Percentiles rank a stretch among this genome's conserved stretches.
Conservation (phyloP, 768 basidiomycete genomes). For the Daedalea quercina region DNA sequence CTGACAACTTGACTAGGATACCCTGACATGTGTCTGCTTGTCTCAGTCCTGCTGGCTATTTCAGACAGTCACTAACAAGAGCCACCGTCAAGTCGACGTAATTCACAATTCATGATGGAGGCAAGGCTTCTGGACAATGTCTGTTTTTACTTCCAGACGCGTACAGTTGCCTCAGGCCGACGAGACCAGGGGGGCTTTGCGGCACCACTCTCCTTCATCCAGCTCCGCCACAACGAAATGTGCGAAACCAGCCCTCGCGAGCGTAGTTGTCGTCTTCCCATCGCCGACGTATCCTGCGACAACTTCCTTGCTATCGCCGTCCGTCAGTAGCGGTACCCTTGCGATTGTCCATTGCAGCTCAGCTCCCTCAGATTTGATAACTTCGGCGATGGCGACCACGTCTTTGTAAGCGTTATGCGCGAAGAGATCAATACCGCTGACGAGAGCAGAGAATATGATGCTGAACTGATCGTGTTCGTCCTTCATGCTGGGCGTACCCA, state of each 20-base stretch:
- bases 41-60: too few species aligned
- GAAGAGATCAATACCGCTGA: slow-evolving; percentile 31
- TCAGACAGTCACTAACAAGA: too few species aligned
- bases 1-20: too few species aligned
- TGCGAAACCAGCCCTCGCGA: slow-evolving; percentile 51
- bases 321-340: slow-evolving; percentile 58
- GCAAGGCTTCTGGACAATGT: too few species aligned
- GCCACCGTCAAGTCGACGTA: too few species aligned
- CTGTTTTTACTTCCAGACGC: too few species aligned
- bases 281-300: slow-evolving; percentile 67
- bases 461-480: slow-evolving; percentile 56
- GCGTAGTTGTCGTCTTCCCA: slow-evolving; percentile 39
- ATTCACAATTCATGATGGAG: too few species aligned
- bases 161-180: too few species aligned
- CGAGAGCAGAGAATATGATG: slow-evolving; percentile 35
- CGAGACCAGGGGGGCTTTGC: too few species aligned
- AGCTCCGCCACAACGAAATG: slow-evolving; percentile 56
- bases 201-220: slow-evolving; percentile 51
- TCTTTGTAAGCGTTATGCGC: slow-evolving; percentile 60
- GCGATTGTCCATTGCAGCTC: slow-evolving; percentile 69
- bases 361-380: slow-evolving; percentile 37
- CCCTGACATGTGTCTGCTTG: too few species aligned
- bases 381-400: slow-evolving; percentile 56
- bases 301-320: slow-evolving; percentile 37
- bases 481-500: slow-evolving; percentile 60